Base-by-base conservation (phyloP, 2,329 filamentous ascomycete species). In the Fusarium sp. region DNA sequence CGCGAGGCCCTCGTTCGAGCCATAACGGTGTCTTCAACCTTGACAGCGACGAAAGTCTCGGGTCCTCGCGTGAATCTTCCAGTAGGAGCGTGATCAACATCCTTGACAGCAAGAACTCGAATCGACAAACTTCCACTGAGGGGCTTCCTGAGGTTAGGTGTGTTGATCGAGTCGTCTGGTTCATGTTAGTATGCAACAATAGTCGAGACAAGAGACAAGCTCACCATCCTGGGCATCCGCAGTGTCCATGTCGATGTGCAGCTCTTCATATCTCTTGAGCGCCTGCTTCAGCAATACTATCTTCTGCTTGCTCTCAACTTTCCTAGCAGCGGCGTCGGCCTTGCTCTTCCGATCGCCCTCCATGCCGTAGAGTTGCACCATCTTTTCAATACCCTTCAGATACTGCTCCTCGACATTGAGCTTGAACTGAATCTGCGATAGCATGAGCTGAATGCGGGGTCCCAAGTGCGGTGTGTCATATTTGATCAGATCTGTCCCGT, bases 381-480 rank as follows among this genome's bases (percentile, higher is more conserved):
- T 98, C 87, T 99, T 99, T 84, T 99, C 97, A 78, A 99, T 97
- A 72, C 97, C 97, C 81, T 97, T 97, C 76, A 98, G 95, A 84
- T 99, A 99, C 85, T 99, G 97, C 82, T 98, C 97, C 83, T 99
- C 97, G 32, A 99, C 97, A 76, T 97, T 98, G 71, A 99, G 90
- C 86, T 99, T 99, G 87, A 99, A 99, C 84, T 98, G 95, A 74
- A 99, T 92, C 84, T 99, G 97, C 57, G 97, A 97, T 80, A 99
- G 88, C 97, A 99, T 99, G 80, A 98, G 93, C 86, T 99, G 97
- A 80, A 99, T 99, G 77, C 97, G 95, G 70, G 97, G 96, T 37
- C 97, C 97, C 72, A 99, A 92, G 82, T 98, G 94, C 20, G 94
- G 94, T 35, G 95, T 98, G 82, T 99, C 97, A 85, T 97, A 98